A percentile compares a stretch with the other conserved stretches of the same genome.
These are phyloP conservation scores for Cyberlindnera maritima DNA, from an alignment of 805 yeast genomes.

Conservation along the genomic window DNA sequence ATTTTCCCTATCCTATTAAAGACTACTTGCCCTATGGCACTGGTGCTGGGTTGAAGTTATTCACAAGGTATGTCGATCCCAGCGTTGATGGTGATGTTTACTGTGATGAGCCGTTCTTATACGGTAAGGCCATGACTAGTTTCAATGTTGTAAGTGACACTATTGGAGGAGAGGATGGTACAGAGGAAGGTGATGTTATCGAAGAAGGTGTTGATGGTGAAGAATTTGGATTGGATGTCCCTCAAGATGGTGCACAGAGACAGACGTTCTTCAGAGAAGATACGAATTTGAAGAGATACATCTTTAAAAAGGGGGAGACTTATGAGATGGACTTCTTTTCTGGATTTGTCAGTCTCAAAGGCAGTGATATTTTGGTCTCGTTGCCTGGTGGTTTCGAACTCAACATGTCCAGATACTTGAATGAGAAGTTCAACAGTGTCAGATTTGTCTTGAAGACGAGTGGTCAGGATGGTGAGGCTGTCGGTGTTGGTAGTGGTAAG, in stretches of 20 bases:
- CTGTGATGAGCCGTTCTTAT: conserved; percentile 57
- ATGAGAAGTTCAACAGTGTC: conserved; percentile 42
- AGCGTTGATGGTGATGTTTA: conserved; percentile 62
- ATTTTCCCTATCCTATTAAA: conserved; percentile 55
- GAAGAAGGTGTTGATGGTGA: conserved; percentile 22
- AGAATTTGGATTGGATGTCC: conserved; percentile 28
- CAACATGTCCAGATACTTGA: conserved; percentile 40
- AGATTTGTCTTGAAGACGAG: conserved; percentile 41
- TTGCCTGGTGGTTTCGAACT: conserved; percentile 53
- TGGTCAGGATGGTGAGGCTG: not conserved
- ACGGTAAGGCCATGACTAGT: conserved; percentile 59
- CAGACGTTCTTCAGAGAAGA: conserved; percentile 42
- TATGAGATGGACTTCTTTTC: conserved; percentile 56
- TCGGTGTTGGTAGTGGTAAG: conserved; percentile 21
- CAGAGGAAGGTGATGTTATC: conserved; percentile 13
- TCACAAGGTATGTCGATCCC: conserved; percentile 59
- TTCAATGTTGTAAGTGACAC: conserved; percentile 44
- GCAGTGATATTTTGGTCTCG: conserved; percentile 47
- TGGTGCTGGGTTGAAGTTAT: conserved; percentile 52
- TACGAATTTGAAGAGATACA: conserved; percentile 38
- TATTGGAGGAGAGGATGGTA: conserved; percentile 15
- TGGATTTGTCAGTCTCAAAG: conserved; percentile 47
- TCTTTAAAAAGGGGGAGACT: conserved; percentile 34
- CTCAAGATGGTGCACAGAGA: conserved; percentile 36
- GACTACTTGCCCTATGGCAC: conserved; percentile 57